Evolutionary conservation across 1,284 basidiomycete genomes (phyloP).

Genomic region (Moniliella sp.): DNA sequence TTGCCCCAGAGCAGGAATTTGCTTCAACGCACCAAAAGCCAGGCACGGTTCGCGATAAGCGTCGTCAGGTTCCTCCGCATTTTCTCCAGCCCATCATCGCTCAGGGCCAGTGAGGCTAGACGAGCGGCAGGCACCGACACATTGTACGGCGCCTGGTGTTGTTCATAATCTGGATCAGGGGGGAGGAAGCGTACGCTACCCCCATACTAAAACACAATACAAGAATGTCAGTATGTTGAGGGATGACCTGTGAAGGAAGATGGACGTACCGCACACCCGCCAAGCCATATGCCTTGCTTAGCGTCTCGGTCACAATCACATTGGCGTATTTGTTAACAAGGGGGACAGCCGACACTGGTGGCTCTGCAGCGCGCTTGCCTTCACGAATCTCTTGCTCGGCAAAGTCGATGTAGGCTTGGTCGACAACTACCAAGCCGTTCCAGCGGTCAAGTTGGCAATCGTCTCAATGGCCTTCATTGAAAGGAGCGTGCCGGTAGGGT

Average conservation of each 20-base stretch:
- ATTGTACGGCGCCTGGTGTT: constrained; percentile 95
- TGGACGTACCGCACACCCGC: too few species aligned
- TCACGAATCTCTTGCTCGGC: constrained; percentile 23
- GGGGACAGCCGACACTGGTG: constrained; percentile 43
- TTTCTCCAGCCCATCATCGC: constrained; percentile 43
- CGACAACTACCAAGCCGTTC: constrained; percentile 75
- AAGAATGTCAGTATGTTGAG: too few species aligned
- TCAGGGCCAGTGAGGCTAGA: constrained; percentile 58
- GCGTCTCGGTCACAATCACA: constrained; percentile 74
- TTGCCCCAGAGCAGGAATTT: constrained; percentile 43
- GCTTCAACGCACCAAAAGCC: constrained; percentile 41
- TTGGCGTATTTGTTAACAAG: constrained; percentile 67
- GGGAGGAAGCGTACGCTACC: constrained; percentile 66
- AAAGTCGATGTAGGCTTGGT: constrained; percentile 97
- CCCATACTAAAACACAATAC: too few species aligned
- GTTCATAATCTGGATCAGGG: constrained; percentile 68
- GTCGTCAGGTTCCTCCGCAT: constrained; percentile 50
- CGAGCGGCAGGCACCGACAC: constrained; percentile 72
- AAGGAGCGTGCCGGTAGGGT: constrained; percentile 82
- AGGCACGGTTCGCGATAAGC: constrained; percentile 44
- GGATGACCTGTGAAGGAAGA: too few species aligned
- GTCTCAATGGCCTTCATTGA: constrained; percentile 48
- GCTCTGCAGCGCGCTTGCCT: constrained; percentile 6
- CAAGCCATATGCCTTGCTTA: constrained; percentile 86
- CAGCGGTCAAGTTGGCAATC: constrained; percentile 58